Evolutionary conservation across 1,284 basidiomycete species (phyloP), one percentile per base, ranked within the genome.

Genomic region (Cyathus pygmaeus): DNA sequence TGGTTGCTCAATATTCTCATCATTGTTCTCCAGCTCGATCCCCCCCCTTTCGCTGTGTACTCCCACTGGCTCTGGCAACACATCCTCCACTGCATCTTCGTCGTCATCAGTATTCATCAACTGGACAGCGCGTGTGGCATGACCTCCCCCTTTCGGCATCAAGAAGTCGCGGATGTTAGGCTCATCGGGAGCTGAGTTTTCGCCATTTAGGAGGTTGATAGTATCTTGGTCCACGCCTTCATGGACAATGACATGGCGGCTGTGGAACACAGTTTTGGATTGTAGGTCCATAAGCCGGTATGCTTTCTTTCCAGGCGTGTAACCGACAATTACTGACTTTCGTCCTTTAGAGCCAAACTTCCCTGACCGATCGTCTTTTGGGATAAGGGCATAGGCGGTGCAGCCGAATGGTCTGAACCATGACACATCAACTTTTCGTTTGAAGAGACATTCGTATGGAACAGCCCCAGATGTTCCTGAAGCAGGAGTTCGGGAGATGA

Each of bases 161-260:
- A 46, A n/a, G 44, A 46, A 46, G n/a, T 46, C 24, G n/a, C n/a
- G 19, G 6, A n/a, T 21, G n/a, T n/a, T n/a, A 26, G 44, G 19
- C n/a, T 46, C 44, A n/a, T 46, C 44, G 24, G 44, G n/a, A n/a
- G n/a, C n/a, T n/a, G n/a, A n/a, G n/a, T n/a, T n/a, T n/a, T n/a
- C n/a, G n/a, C n/a, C 19, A 10, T 10, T n/a, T 10, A 46, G n/a
- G 7, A 21, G 7, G 19, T 21, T n/a, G n/a, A 21, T 26, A 9
- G 44, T 26, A 7, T 7, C 7, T n/a, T 46, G 19, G 33, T 61
- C 50, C 36, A 29, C 2, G 29, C 52, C 17, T 51, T 73, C 65
- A 52, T 72, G 61, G 55, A 74, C 71, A 3, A 56, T 62, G 33
- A 72, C 70, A 56, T 71, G 65, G 19, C 64, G 59, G 23, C 58